Evolutionary conservation across 2,329 filamentous ascomycete species (phyloP).

Genomic region (Exophiala mesophila): DNA sequence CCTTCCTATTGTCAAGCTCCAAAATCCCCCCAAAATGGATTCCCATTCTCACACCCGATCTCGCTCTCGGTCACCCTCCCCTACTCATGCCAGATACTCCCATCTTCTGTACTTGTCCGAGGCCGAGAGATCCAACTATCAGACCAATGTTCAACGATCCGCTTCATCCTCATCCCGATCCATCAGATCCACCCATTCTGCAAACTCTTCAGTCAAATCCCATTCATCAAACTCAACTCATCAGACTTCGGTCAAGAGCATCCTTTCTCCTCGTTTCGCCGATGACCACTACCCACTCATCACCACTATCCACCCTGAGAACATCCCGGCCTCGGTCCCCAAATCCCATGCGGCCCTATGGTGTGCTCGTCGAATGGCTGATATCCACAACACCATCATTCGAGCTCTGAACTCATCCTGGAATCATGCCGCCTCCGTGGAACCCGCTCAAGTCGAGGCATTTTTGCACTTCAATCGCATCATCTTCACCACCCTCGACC

Average conservation of each 20-base stretch:
- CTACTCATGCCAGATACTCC: slow-evolving; percentile 13
- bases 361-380: slow-evolving; percentile 24
- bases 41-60: slow-evolving; percentile 1
- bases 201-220: slow-evolving; percentile 56
- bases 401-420: slow-evolving; percentile 25
- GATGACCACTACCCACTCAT: slow-evolving; percentile 27
- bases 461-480: slow-evolving; percentile 26
- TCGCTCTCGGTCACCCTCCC: slow-evolving; percentile 9
- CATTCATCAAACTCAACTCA: slow-evolving; percentile 80
- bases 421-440: slow-evolving; percentile 23
- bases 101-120: slow-evolving; percentile 21
- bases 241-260: slow-evolving; percentile 8
- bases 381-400: slow-evolving; percentile 26
- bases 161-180: slow-evolving; percentile 72
- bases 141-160: slow-evolving; percentile 34
- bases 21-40: slow-evolving; percentile 3
- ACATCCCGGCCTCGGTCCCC: slow-evolving; percentile 11
- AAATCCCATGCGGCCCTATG: slow-evolving; percentile 17
- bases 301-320: slow-evolving; percentile 17
- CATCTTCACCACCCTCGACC: slow-evolving; percentile 22
- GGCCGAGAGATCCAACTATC: slow-evolving; percentile 15
- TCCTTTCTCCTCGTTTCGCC: slow-evolving; percentile 15
- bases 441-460: slow-evolving; percentile 19
- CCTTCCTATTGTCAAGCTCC: slow-evolving; percentile 8
- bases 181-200: slow-evolving; percentile 73